phyloP scores from a whole-genome alignment of 805 yeast species.

The Metschnikowia aberdeeniae region DNA sequence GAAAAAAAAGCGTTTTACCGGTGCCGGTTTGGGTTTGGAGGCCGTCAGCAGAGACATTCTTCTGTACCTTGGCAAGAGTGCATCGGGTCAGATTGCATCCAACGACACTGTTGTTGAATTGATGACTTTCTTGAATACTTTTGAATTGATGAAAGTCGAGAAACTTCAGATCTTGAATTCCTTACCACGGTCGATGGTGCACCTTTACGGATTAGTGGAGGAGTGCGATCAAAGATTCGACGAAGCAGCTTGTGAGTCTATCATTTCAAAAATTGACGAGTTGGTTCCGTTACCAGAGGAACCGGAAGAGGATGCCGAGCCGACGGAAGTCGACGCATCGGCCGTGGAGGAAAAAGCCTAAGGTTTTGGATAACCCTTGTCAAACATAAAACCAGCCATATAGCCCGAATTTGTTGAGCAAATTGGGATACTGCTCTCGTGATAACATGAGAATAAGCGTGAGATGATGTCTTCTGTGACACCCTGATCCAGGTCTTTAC shows the following conservation, averaged over 20 bases:
- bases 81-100: conserved; percentile 22
- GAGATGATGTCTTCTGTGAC: background rate
- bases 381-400: too few relatives aligned
- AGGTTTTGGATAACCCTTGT: too few relatives aligned
- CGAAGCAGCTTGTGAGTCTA: conserved; percentile 59
- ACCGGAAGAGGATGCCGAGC: conserved; percentile 21
- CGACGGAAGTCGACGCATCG: background rate
- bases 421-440: background rate
- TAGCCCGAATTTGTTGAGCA: background rate
- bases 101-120: conserved; percentile 30
- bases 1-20: conserved; percentile 26
- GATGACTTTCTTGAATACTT: conserved; percentile 44
- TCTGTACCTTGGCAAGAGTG: conserved; percentile 33
- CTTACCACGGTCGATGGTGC: conserved; percentile 76
- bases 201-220: conserved; percentile 74
- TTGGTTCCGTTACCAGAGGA: conserved; percentile 46
- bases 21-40: conserved; percentile 47
- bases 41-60: conserved; percentile 46
- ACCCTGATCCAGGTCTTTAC: too few relatives aligned
- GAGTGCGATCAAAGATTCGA: conserved; percentile 85
- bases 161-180: conserved; percentile 77
- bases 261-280: conserved; percentile 53
- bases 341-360: background rate
- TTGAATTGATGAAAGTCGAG: conserved; percentile 73
- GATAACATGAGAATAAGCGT: background rate